Percentiles rank a stretch among this genome's conserved stretches.
Conservation (phyloP, 2,329 filamentous ascomycete genomes). For the Aspergillus aculeatus region DNA sequence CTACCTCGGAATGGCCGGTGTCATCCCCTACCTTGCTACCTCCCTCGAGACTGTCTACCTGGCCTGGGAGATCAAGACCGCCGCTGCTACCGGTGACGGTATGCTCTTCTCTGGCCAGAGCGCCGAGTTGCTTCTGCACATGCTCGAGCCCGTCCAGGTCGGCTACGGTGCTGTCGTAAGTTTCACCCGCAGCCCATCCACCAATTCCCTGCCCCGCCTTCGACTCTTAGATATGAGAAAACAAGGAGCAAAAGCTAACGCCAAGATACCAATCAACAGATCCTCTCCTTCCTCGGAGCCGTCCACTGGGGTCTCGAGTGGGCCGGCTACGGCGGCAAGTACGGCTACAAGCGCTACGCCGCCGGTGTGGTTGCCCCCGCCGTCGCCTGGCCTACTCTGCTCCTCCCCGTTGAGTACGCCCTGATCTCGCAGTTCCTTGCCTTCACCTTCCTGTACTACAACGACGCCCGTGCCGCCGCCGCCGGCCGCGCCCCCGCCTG, state of each 20-base stretch:
- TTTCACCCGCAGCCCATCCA: slow-evolving; percentile 18
- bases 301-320: slow-evolving; percentile 93
- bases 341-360: slow-evolving; percentile 78
- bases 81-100: slow-evolving; percentile 59
- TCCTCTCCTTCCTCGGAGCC: slow-evolving; percentile 90
- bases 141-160: slow-evolving; percentile 83
- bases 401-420: slow-evolving; percentile 80
- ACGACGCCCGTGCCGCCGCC: slow-evolving; percentile 70
- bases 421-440: slow-evolving; percentile 81
- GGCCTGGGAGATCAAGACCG: slow-evolving; percentile 76
- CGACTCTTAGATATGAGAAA: not conserved
- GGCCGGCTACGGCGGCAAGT: slow-evolving; percentile 64
- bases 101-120: slow-evolving; percentile 68
- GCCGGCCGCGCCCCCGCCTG: slow-evolving; percentile 78
- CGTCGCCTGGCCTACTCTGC: slow-evolving; percentile 84
- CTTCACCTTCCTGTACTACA: slow-evolving; percentile 83
- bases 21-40: slow-evolving; percentile 81
- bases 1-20: slow-evolving; percentile 70
- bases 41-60: slow-evolving; percentile 80
- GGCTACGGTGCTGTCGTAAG: slow-evolving; percentile 82
- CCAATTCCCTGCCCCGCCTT: not conserved
- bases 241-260: slow-evolving; percentile 4
- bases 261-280: slow-evolving; percentile 46
- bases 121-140: slow-evolving; percentile 68
- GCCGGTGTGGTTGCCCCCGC: slow-evolving; percentile 76